These are phyloP conservation scores for Vinca minor DNA, from an alignment of 257 asterid species.

Conservation along the genomic window DNA sequence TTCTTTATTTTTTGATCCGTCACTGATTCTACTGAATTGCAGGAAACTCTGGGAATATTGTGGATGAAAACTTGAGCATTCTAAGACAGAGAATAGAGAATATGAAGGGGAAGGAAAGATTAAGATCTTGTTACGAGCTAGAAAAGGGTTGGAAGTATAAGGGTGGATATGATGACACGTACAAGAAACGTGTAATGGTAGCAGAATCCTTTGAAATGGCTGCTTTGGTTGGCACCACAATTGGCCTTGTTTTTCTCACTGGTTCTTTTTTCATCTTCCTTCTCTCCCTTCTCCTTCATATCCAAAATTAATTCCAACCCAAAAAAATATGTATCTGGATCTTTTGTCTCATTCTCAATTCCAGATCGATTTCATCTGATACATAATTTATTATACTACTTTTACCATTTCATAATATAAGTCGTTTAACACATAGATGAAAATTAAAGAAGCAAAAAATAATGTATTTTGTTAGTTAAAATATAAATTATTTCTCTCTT, in stretches of 20 bases:
- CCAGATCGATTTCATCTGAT: too few species aligned
- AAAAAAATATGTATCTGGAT: too few species aligned
- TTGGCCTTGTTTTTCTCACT: slow-evolving; percentile 29
- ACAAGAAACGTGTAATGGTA: slow-evolving; percentile 14
- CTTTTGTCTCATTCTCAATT: too few species aligned
- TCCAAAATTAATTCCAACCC: background rate
- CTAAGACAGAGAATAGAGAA: slow-evolving; percentile 33
- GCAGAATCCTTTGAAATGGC: slow-evolving; percentile 21
- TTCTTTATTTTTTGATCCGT: too few species aligned
- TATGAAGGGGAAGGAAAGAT: slow-evolving; percentile 30
- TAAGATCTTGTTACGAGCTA: slow-evolving; percentile 5
- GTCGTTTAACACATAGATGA: too few species aligned
- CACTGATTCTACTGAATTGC: too few species aligned
- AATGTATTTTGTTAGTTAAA: too few species aligned
- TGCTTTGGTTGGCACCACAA: slow-evolving; percentile 17
- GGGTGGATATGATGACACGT: slow-evolving; percentile 26
- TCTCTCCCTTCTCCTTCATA: slow-evolving; percentile 17
- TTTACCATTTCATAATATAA: too few species aligned
- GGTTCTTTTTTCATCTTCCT: slow-evolving; percentile 34
- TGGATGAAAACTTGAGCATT: slow-evolving; percentile 34
- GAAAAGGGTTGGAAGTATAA: slow-evolving; percentile 41
- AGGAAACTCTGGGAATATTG: slow-evolving; percentile 29
- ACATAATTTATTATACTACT: too few species aligned
- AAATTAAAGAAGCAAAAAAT: too few species aligned
- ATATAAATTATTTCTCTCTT: too few species aligned